Base-by-base conservation (phyloP, 169 alveolate species). In the Plasmodium relictum region DNA sequence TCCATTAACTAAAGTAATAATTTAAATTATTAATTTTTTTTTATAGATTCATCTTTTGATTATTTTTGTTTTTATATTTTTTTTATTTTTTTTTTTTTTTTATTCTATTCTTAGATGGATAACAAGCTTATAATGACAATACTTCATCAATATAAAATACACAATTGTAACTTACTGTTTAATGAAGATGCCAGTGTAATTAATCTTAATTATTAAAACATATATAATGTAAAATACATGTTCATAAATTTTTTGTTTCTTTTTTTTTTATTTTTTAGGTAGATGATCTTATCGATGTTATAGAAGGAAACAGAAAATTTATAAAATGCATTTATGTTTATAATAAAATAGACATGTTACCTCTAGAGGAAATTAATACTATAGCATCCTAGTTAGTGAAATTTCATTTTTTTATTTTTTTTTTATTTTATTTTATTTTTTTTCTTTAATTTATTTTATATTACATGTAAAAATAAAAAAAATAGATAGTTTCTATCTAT, bases 251-350 rank as follows among this genome's bases (percentile, higher is more conserved):
- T 59, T 9, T 61, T 74, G 58, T 66, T 83, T 56, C 2, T 31
- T 44, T 39, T 63, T 45, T 37, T 39, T 83, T 66, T 31, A 6
- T 66, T 44, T 52, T 22, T 20, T 45, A 69, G 91, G 80, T 96
- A 20, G 99, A 99, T 90, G 99, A 99, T 88, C 95, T 99, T 61
- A 98, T 99, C 91, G 99, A 99, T 91, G 98, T 98, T 37, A 97
- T 99, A 66, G 99, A 98, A 95, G 99, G 99, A 65, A 97, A 97
- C 59, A 94, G 99, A 61, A 95, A 94, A 42, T 97, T 96, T 88
- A 94, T 97, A 61, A 99, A 99, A 22, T 97, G 99, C 59, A 92
- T 98, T 48, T 98, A 98, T 93, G 98, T 96, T 26, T 88, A 97
- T 63, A 98, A 98, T 95, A 98, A 98, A 92, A 97, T 97, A 52